A percentile compares a stretch with the other conserved stretches of the same genome.
Conservation (phyloP, 208 protist species). For the Blechomonas ayalai region DNA sequence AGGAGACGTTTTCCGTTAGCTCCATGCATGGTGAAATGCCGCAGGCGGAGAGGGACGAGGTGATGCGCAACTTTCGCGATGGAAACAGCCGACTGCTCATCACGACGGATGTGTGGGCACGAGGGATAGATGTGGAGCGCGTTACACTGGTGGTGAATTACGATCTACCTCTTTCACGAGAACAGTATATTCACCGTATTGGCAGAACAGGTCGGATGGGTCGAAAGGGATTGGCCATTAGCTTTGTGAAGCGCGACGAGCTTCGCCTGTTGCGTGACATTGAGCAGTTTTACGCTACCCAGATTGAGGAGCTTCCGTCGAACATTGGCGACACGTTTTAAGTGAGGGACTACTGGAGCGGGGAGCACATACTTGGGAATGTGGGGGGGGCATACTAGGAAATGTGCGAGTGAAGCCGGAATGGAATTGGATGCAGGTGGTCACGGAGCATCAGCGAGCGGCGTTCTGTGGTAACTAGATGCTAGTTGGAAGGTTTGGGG, state of each 20-base stretch:
- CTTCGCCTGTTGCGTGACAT: constrained; percentile 91
- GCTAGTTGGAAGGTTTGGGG: too few relatives aligned
- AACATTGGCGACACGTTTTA: constrained; percentile 71
- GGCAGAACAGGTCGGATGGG: constrained; percentile 97
- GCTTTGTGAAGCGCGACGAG: constrained; percentile 95
- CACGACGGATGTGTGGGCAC: constrained; percentile 96
- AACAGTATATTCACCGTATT: constrained; percentile 95
- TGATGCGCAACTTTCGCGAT: constrained; percentile 97
- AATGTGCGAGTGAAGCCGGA: too few relatives aligned
- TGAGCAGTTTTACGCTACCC: constrained; percentile 96
- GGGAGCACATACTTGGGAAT: too few relatives aligned
- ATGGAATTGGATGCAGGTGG: too few relatives aligned
- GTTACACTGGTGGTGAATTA: constrained; percentile 98
- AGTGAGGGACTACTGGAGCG: too few relatives aligned
- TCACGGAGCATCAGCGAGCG: too few relatives aligned
- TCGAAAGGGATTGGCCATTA: constrained; percentile 98
- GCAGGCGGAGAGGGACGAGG: constrained; percentile 97
- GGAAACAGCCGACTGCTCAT: constrained; percentile 98
- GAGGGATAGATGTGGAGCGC: constrained; percentile 96
- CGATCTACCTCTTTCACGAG: constrained; percentile 92
- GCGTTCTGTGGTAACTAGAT: too few relatives aligned
- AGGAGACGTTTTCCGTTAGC: constrained; percentile 94
- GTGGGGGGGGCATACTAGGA: too few relatives aligned
- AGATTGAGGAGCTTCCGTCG: constrained; percentile 94
- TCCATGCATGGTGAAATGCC: constrained; percentile 97